Base-by-base conservation (phyloP, 192 early-diverging fungal species). In the Umbelopsis isabellina region DNA sequence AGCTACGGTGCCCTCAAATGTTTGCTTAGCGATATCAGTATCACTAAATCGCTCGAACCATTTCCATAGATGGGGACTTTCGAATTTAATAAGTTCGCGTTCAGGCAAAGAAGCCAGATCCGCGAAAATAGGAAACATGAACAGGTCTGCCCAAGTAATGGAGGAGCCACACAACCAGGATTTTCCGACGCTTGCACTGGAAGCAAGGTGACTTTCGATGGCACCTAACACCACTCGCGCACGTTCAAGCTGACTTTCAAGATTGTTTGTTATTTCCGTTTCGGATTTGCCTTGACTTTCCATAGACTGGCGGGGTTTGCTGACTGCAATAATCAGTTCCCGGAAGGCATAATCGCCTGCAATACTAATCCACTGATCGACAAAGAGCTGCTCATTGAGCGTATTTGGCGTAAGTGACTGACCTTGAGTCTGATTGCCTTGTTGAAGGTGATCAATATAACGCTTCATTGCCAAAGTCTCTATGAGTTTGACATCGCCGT, bases 111-210 rank as follows among this genome's bases (percentile, higher is more conserved):
- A 45, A 15, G 69, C 76, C 3, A 77, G 35, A 67, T 76, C 75
- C 13, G 75, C 71, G 20, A 77, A 67, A 23, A 65, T 45, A 7
- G 79, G 79, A 27, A 72, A 80, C 65, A 80, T 33, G 18, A 70
- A 77, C 25, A 74, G 50, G 55, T 80, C 79, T 16, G 79, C 79
- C 79, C 79, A 80, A 37, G 79, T 73, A 35, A 80, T 30, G 18
- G 50, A 33, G 3, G 69, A 45, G 2, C 79, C 79, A 18, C 69
- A 72, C 3, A 80, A 25, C 47, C 53, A 80, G 4, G 45, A 23
- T 21, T 30, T 37, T 4, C 65, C 15, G 12, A 18, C 27, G 13
- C 21, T 22, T 52, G 11, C 21, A 12, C 55, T 25, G 13, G 70
- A 65, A n/a, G 37, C 27, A 33, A 72, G 10, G 18, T 44, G 30